Evolutionary conservation across 179 eudicot species (phyloP).

Genomic region (Gypsophila paniculata): DNA sequence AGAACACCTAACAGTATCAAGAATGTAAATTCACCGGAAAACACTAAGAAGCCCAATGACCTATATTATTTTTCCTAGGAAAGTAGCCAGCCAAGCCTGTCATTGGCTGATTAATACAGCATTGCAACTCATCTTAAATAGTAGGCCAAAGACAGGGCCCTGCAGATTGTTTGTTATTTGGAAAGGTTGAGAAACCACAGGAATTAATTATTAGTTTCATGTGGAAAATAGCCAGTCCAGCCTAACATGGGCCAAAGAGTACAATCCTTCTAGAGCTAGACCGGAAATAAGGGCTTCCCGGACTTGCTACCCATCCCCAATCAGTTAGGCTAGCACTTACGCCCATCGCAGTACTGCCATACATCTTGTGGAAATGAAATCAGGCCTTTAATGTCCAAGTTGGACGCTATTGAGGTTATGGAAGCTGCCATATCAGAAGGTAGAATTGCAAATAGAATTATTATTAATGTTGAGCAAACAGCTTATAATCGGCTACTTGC

Average conservation of each 20-base stretch:
- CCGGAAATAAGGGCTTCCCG: background rate
- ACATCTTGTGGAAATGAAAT: background rate
- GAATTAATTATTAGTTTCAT: background rate
- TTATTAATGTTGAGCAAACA: background rate
- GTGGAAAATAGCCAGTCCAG: background rate
- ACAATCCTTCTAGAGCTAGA: background rate
- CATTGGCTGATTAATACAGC: background rate
- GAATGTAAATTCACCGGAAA: background rate
- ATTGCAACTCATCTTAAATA: background rate
- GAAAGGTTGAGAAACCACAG: background rate
- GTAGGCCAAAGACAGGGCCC: background rate
- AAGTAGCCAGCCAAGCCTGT: conserved; percentile 1
- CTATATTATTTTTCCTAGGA: background rate
- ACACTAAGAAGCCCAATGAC: background rate
- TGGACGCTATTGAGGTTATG: background rate
- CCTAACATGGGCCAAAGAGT: background rate
- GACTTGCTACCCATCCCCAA: background rate
- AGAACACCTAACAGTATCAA: background rate
- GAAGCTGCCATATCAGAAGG: background rate
- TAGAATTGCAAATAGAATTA: background rate
- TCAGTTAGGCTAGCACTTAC: background rate
- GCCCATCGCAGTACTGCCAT: background rate
- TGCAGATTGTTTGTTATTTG: background rate
- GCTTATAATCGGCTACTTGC: background rate
- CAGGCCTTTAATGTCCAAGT: background rate